Conservation (phyloP, 306 rosid species). For the Styphnolobium japonicum region DNA sequence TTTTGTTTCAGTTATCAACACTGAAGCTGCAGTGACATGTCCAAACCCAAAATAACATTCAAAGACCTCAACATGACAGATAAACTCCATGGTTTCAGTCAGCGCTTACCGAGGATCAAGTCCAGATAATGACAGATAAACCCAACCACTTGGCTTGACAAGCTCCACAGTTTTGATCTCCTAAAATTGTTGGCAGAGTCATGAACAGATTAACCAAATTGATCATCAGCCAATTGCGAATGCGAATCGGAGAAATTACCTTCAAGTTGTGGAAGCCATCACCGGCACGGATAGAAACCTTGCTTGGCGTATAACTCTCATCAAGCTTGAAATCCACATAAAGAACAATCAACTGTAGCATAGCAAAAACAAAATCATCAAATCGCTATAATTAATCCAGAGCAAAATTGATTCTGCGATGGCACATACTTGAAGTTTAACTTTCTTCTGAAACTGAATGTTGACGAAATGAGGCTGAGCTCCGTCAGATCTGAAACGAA, state of each 20-base stretch:
- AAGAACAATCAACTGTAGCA: slow-evolving; percentile 30
- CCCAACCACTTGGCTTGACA: slow-evolving; percentile 67
- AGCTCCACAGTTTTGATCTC: slow-evolving; percentile 63
- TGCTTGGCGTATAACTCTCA: slow-evolving; percentile 92
- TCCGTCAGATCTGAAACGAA: slow-evolving; percentile 75
- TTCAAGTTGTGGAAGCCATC: slow-evolving; percentile 73
- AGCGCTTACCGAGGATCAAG: slow-evolving; percentile 70
- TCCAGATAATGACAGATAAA: slow-evolving; percentile 58
- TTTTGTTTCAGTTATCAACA: background rate
- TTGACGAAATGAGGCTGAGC: slow-evolving; percentile 93
- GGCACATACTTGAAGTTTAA: slow-evolving; percentile 74
- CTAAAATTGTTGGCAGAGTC: slow-evolving; percentile 29
- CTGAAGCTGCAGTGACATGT: background rate
- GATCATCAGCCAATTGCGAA: background rate
- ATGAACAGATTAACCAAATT: slow-evolving; percentile 5
- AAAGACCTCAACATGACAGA: background rate
- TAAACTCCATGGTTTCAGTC: background rate
- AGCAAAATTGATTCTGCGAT: too few species aligned
- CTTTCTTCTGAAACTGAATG: slow-evolving; percentile 92
- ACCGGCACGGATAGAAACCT: slow-evolving; percentile 49
- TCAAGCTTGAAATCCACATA: slow-evolving; percentile 93
- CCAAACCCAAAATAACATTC: too few species aligned
- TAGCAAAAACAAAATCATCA: background rate
- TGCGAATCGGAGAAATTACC: slow-evolving; percentile 24
- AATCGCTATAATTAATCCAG: too few species aligned